Evolutionary conservation across 495 filamentous ascomycete species (phyloP).

Genomic region (Zalerion maritima): DNA sequence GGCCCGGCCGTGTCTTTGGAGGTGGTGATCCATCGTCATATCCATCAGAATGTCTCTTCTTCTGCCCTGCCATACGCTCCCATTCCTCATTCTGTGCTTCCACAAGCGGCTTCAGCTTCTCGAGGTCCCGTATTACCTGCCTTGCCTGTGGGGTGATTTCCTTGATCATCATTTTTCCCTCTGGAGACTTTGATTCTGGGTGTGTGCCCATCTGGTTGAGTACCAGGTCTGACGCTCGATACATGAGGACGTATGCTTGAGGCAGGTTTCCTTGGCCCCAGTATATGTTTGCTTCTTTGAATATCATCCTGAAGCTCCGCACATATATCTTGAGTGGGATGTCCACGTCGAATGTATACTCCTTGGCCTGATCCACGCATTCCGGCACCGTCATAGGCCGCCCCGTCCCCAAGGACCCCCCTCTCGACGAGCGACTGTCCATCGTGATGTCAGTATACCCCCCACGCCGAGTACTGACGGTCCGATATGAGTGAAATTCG

Average conservation of each 20-base stretch:
- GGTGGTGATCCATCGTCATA: too few relatives aligned
- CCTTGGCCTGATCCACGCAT: too few relatives aligned
- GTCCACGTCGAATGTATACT: too few relatives aligned
- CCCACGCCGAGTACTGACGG: too few relatives aligned
- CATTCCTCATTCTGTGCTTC: conserved; percentile 21
- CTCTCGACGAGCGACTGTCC: too few relatives aligned
- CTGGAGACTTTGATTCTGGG: conserved; percentile 46
- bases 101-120: conserved; percentile 32
- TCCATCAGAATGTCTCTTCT: conserved; percentile 3
- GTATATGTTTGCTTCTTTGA: conserved; percentile 55
- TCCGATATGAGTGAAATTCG: too few relatives aligned
- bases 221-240: conserved; percentile 64
- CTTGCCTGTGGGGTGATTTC: conserved; percentile 14
- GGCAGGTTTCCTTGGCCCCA: conserved; percentile 72
- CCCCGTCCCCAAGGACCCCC: too few relatives aligned
- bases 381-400: too few relatives aligned
- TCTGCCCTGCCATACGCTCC: conserved; percentile 9
- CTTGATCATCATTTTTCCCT: conserved; percentile 12
- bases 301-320: conserved; percentile 1
- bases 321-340: too few relatives aligned
- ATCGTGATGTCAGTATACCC: too few relatives aligned
- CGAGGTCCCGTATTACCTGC: conserved; percentile 36
- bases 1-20: too few relatives aligned
- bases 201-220: conserved; percentile 45
- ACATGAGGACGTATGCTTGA: conserved; percentile 74